phyloP scores from a whole-genome alignment of 805 yeast genomes.

The Millerago galiae region DNA sequence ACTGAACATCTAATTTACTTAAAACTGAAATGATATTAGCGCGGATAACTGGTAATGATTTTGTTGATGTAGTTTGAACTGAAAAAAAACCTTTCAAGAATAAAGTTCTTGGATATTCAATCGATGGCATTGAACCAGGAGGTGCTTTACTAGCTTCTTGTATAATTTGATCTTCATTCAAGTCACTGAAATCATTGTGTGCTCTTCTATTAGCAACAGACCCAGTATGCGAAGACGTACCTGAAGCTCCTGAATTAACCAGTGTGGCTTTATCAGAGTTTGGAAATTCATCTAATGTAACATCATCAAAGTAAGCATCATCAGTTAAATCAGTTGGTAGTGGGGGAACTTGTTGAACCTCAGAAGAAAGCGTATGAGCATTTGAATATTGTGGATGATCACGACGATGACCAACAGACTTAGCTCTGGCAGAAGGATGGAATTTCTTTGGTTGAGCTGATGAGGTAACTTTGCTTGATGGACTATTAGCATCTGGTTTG shows the following conservation, averaged over 20 bases:
- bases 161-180: constrained; percentile 44
- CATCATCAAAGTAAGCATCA: constrained; percentile 46
- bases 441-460: constrained; percentile 23
- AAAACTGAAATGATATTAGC: constrained; percentile 75
- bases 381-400: constrained; percentile 25
- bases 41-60: constrained; percentile 83
- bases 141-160: constrained; percentile 49
- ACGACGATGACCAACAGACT: constrained; percentile 78
- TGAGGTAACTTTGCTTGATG: constrained; percentile 7
- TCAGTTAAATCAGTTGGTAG: constrained; percentile 31
- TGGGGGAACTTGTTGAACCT: constrained; percentile 21
- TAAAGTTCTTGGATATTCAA: constrained; percentile 86
- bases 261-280: constrained; percentile 15
- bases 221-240: constrained; percentile 1
- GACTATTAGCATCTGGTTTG: constrained; percentile 1
- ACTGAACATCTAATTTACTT: constrained; percentile 69
- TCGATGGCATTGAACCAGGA: constrained; percentile 84
- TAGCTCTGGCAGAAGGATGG: constrained; percentile 86
- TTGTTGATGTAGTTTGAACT: constrained; percentile 91
- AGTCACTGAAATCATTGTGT: constrained; percentile 16
- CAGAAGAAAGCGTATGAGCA: constrained; percentile 1
- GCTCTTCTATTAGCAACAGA: constrained; percentile 4
- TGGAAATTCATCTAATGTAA: constrained; percentile 50
- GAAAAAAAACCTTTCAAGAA: constrained; percentile 90
- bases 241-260: constrained; percentile 15